phyloP scores from a whole-genome alignment of 2,329 filamentous ascomycete species.

The Diaporthe amygdali region DNA sequence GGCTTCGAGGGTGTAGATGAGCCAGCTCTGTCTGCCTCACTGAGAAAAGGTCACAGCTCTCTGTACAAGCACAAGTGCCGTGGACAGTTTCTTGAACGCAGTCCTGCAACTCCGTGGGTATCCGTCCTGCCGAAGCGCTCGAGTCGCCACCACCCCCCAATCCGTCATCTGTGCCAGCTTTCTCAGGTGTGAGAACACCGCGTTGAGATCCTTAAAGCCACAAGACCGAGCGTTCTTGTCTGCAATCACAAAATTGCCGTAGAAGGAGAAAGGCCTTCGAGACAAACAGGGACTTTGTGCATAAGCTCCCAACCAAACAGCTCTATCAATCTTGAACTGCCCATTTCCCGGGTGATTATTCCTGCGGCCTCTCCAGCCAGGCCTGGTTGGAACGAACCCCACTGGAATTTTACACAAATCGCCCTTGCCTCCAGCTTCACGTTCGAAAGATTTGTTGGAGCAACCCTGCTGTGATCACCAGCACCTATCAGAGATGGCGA shows the following conservation, averaged over 20 bases:
- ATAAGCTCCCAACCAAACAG: not conserved
- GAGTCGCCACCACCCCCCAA: not conserved
- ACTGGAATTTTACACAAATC: not conserved
- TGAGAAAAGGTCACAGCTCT: not conserved
- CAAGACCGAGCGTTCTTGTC: not conserved
- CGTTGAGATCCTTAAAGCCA: not conserved
- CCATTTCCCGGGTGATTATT: conserved; percentile 18
- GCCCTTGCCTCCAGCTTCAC: not conserved
- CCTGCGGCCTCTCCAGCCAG: conserved; percentile 28
- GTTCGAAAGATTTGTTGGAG: conserved; percentile 14
- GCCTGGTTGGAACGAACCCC: conserved; percentile 27
- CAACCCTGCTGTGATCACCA: not conserved
- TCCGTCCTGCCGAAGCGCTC: not conserved
- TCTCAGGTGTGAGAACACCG: not conserved
- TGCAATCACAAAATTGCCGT: conserved; percentile 18
- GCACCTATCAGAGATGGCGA: conserved; percentile 18
- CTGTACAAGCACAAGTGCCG: not conserved
- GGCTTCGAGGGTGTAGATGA: conserved; percentile 3
- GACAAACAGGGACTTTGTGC: conserved; percentile 12
- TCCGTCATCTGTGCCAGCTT: conserved; percentile 6
- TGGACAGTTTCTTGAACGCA: conserved; percentile 7
- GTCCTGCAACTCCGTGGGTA: conserved; percentile 4
- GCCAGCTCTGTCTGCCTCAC: conserved; percentile 10
- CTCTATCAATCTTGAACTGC: not conserved
- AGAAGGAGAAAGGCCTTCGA: conserved; percentile 21